Percentiles rank a stretch among this genome's conserved stretches.
These are phyloP conservation scores for Vaccinium corymbosum DNA, from an alignment of 148 eudicot species.

Conservation along the genomic window DNA sequence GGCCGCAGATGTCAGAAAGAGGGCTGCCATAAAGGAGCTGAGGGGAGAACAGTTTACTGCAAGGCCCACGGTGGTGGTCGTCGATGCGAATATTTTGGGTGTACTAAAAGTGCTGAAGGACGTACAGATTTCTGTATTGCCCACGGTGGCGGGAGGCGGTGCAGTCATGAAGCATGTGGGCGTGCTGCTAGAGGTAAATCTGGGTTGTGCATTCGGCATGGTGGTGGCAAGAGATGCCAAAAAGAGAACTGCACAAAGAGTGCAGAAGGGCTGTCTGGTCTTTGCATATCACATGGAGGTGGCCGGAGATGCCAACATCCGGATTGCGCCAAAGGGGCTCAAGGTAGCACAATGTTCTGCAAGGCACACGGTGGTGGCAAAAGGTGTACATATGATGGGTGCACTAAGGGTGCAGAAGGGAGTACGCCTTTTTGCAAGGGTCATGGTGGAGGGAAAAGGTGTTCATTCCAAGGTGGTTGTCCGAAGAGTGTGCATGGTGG, in stretches of 20 bases:
- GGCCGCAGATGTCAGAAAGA: constrained; percentile 90
- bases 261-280: constrained; percentile 95
- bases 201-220: constrained; percentile 91
- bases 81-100: constrained; percentile 77
- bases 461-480: constrained; percentile 73
- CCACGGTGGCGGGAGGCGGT: constrained; percentile 91
- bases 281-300: constrained; percentile 97
- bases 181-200: constrained; percentile 93
- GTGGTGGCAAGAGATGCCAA: constrained; percentile 97
- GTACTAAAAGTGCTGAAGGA: constrained; percentile 94
- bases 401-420: constrained; percentile 95
- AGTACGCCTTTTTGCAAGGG: constrained; percentile 94
- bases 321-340: constrained; percentile 83
- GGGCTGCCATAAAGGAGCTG: constrained; percentile 95
- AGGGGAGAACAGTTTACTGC: constrained; percentile 94
- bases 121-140: constrained; percentile 91
- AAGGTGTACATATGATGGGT: constrained; percentile 72
- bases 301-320: constrained; percentile 89
- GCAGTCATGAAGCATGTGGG: constrained; percentile 74
- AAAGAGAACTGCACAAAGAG: constrained; percentile 77
- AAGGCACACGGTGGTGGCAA: constrained; percentile 99
- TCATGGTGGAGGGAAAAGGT: constrained; percentile 97
- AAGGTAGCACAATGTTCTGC: constrained; percentile 96
- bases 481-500: constrained; percentile 99
- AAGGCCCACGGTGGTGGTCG: constrained; percentile 99